Evolutionary conservation across 345 rosid genomes (phyloP).

Genomic region (Eucalyptus sideroxylon): DNA sequence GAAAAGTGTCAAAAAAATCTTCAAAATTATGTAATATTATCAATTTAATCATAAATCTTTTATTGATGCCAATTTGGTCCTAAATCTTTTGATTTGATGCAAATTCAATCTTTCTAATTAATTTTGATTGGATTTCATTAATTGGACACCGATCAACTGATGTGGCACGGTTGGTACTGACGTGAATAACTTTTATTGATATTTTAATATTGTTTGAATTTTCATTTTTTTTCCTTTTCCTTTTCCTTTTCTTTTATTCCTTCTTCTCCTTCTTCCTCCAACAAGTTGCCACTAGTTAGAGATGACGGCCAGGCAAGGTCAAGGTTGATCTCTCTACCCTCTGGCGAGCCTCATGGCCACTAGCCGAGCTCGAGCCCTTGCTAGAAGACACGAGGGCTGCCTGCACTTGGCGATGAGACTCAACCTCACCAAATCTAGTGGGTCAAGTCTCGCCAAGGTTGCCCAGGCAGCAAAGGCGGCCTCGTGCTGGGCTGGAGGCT

Average conservation of each 20-base stretch:
- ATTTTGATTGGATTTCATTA: accelerated
- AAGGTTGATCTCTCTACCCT: no score
- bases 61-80: accelerated
- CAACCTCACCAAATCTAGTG: accelerated
- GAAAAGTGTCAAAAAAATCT: no score
- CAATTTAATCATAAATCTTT: accelerated
- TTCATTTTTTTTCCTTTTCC: accelerated
- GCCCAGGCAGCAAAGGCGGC: accelerated
- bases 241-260: accelerated
- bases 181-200: accelerated
- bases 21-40: accelerated
- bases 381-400: accelerated
- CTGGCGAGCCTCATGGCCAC: accelerated
- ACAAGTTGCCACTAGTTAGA: accelerated
- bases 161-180: accelerated
- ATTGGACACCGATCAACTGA: accelerated
- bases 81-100: accelerated
- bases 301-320: accelerated
- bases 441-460: accelerated
- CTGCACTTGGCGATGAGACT: accelerated
- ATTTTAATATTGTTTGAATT: accelerated
- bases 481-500: no score
- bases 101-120: accelerated
- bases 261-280: no score
- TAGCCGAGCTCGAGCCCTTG: accelerated